phyloP scores from a whole-genome alignment of 148 eudicot species.

The Vaccinium darrowii region DNA sequence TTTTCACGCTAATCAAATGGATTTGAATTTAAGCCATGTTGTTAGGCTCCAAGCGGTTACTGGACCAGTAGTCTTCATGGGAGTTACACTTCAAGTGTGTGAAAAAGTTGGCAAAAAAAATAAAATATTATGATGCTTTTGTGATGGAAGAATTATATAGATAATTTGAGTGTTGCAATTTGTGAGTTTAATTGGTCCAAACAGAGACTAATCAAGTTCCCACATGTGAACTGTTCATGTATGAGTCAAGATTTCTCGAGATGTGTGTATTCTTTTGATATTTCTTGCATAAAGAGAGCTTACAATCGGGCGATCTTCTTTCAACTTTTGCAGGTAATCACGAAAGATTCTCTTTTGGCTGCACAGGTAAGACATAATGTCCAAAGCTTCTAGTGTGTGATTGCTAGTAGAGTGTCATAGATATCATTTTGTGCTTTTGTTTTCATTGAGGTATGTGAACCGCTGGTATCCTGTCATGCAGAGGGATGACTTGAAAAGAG shows the following conservation, averaged over 20 bases:
- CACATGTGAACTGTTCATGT: background rate
- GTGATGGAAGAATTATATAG: background rate
- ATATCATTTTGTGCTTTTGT: constrained; percentile 2
- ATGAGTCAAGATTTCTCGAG: background rate
- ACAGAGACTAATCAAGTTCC: background rate
- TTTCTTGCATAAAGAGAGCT: background rate
- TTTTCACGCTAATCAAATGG: too few relatives aligned
- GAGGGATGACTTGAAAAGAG: constrained; percentile 62
- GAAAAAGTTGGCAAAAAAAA: background rate
- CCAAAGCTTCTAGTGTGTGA: background rate
- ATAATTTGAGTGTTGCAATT: background rate
- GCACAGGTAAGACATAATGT: constrained; percentile 47
- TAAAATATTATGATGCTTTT: background rate
- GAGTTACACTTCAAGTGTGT: background rate
- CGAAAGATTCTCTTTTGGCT: constrained; percentile 59
- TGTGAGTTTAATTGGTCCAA: background rate
- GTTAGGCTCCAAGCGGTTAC: background rate
- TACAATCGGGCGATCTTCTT: background rate
- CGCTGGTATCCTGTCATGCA: constrained; percentile 18
- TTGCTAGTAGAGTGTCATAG: background rate
- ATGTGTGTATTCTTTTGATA: background rate
- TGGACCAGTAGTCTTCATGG: background rate
- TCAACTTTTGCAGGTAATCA: constrained; percentile 49
- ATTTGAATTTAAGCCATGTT: background rate
- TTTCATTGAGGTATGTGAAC: background rate